Conservation (phyloP, 257 asterid genomes). For the Gentiana straminea region DNA sequence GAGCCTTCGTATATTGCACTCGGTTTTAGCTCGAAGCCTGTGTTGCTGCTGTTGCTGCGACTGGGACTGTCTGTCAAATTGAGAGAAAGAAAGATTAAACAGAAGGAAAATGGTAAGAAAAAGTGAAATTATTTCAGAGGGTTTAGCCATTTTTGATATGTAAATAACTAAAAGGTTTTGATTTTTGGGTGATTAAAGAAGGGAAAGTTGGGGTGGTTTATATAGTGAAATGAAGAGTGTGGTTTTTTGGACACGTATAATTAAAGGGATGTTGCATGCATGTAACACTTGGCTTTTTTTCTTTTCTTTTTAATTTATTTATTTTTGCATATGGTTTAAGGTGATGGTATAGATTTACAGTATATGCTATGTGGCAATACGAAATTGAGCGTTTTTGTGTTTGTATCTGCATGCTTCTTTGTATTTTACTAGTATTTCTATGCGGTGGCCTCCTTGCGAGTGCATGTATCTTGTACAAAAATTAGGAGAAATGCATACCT, state of each 20-base stretch:
- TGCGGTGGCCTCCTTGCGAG: not conserved
- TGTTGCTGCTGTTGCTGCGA: slow-evolving; percentile 30
- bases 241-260: slow-evolving; percentile 36
- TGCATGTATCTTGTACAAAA: too few relatives aligned
- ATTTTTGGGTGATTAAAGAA: slow-evolving; percentile 7
- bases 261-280: not conserved
- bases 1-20: slow-evolving; percentile 39
- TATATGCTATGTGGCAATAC: too few relatives aligned
- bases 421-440: not conserved
- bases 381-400: too few relatives aligned
- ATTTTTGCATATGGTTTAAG: too few relatives aligned
- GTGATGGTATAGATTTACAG: too few relatives aligned
- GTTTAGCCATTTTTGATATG: too few relatives aligned
- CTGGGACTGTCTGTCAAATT: slow-evolving; percentile 12
- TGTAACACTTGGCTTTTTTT: slow-evolving; percentile 26
- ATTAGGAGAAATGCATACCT: too few relatives aligned
- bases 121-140: slow-evolving; percentile 4
- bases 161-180: too few relatives aligned
- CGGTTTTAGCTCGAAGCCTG: slow-evolving; percentile 32
- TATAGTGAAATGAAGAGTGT: slow-evolving; percentile 8
- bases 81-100: slow-evolving; percentile 23
- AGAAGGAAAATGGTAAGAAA: slow-evolving; percentile 18
- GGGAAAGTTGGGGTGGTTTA: slow-evolving; percentile 9
- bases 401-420: not conserved
- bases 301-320: slow-evolving; percentile 6